Conservation (phyloP, 495 filamentous ascomycete species). For the Penicillium pulvis region DNA sequence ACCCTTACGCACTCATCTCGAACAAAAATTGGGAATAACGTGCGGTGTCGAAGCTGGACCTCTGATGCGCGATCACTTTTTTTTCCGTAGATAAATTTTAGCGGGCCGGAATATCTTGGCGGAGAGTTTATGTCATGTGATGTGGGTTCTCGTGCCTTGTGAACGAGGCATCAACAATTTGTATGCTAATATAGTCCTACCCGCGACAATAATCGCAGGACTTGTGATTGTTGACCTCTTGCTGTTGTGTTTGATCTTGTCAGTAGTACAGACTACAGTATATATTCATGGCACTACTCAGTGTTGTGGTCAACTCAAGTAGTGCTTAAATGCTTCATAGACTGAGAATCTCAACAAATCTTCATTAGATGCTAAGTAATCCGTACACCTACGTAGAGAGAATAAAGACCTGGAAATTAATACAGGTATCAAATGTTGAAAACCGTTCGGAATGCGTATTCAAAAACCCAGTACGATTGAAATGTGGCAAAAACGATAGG, state of each 20-base stretch:
- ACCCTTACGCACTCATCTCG: conserved; percentile 43
- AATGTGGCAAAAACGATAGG: conserved; percentile 5
- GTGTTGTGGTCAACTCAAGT: neutral
- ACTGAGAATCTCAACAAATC: neutral
- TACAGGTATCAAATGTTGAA: neutral
- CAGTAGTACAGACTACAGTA: neutral
- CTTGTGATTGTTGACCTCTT: neutral
- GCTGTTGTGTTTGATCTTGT: neutral
- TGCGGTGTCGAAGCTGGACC: conserved; percentile 25
- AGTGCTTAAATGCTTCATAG: neutral
- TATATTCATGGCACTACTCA: neutral
- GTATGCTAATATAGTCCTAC: neutral
- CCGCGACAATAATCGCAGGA: neutral
- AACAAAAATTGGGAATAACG: conserved; percentile 11
- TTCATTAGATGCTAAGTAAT: neutral
- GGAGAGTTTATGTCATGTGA: conserved; percentile 25
- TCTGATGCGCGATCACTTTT: conserved; percentile 28
- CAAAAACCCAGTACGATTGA: conserved; percentile 1
- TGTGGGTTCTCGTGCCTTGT: conserved; percentile 7
- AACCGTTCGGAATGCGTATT: conserved; percentile 1
- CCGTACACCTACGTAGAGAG: neutral
- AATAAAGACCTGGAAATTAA: neutral
- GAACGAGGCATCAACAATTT: conserved; percentile 8
- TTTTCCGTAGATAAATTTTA: conserved; percentile 41
- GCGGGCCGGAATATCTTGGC: conserved; percentile 34